phyloP scores from a whole-genome alignment of 2,329 filamentous ascomycete species.

The Alternaria brassicicola region DNA sequence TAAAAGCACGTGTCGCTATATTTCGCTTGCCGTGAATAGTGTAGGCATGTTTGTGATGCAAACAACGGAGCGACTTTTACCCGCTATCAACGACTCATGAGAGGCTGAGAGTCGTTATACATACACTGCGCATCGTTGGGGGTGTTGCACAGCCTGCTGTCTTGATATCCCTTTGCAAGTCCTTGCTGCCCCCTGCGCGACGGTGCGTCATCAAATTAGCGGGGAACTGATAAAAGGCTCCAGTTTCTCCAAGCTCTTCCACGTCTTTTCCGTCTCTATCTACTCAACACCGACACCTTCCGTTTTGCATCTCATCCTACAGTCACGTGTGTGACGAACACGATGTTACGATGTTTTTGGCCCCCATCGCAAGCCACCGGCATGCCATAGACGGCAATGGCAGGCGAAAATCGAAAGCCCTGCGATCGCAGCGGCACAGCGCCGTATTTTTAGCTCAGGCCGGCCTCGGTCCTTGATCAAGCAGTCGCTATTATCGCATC shows the following conservation, averaged over 20 bases:
- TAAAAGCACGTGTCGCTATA: neutral
- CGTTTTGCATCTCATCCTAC: neutral
- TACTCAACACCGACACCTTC: neutral
- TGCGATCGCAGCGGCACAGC: constrained; percentile 16
- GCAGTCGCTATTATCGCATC: neutral
- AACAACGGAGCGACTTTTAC: neutral
- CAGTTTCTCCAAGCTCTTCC: neutral
- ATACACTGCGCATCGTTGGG: neutral
- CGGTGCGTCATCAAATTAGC: neutral
- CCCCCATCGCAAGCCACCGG: constrained; percentile 15
- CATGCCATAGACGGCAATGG: constrained; percentile 9
- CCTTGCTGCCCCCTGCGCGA: neutral
- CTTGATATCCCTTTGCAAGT: neutral
- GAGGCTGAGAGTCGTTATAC: neutral
- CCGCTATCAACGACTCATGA: neutral
- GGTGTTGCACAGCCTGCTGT: neutral
- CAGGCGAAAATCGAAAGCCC: constrained; percentile 13
- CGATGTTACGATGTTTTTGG: constrained; percentile 10
- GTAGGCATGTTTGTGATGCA: neutral
- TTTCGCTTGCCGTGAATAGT: neutral
- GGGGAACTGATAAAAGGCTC: neutral
- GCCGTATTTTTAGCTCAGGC: constrained; percentile 26
- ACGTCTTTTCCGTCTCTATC: neutral
- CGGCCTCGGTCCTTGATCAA: neutral
- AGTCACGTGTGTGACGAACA: neutral